Evolutionary conservation across 1,284 basidiomycete species (phyloP), one percentile per base, ranked within the genome.

Genomic region (Taiwanofungus camphoratus): DNA sequence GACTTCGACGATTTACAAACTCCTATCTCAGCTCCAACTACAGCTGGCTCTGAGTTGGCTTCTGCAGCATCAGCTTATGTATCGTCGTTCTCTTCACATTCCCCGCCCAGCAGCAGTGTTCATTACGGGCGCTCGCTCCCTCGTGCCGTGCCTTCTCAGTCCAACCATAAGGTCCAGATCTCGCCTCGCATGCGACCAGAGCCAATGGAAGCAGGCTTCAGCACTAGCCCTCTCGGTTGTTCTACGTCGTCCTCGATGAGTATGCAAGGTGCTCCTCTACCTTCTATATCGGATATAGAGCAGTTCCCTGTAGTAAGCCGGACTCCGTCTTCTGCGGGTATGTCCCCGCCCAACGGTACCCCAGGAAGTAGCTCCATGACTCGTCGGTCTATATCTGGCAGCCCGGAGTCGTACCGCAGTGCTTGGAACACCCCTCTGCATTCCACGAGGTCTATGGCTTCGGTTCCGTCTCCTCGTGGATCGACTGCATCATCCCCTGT

Each of bases 1-100:
- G 76, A 82, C 48, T 74, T 77, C 42, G 77, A 80, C 42, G 70
- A 74, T 37, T 53, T 63, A 11, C 58, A 54, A n/a, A 52, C 52
- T n/a, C 51, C 56, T 22, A 43, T 45, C n/a, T 48, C 56, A 26
- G 45, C 52, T 2, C 50, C 52, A 4, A 46, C 50, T 42, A 41
- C 39, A 20, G 45, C 55, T 53, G 42, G 57, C 48, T 49, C 43
- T 33, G 38, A 39, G 23, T 27, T 52, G 42, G 42, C 49, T 12
- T 27, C 49, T 12, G 33, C 38, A 26, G 38, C 41, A 7, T 40
- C 47, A 12, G 53, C 54, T 19, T 45, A 49, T 20, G 44, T 44
- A 18, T 49, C 50, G 11, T 50, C 53, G 13, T 46, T 51, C 39
- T 45, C 41, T 6, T 46, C 48, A 9, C 46, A 46, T 20, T 48